Percentiles rank a stretch among this genome's conserved stretches.
Evolutionary conservation across 768 basidiomycete genomes (phyloP).

Genomic region (Porpolomopsis calyptriformis): DNA sequence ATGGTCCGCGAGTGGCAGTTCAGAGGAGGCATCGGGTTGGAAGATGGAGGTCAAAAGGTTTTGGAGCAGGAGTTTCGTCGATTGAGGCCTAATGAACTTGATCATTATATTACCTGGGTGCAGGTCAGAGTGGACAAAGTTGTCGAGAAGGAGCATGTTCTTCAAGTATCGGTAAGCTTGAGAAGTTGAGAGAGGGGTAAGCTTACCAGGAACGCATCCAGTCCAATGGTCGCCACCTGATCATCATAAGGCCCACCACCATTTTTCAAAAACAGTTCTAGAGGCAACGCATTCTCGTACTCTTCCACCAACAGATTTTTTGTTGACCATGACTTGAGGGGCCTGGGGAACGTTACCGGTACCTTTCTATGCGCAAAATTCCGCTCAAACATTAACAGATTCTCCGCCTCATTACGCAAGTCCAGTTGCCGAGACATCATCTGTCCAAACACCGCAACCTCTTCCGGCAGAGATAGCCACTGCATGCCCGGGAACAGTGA

Average conservation of each 20-base stretch:
- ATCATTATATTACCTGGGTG: conserved; percentile 97
- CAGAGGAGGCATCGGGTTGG: conserved; percentile 19
- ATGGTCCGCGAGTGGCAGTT: conserved; percentile 24
- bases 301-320: conserved; percentile 83
- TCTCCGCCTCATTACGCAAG: conserved; percentile 80
- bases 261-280: conserved; percentile 78
- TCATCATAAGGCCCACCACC: conserved; percentile 90
- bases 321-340: conserved; percentile 73
- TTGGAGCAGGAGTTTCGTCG: conserved; percentile 51
- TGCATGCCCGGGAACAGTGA: conserved; percentile 84
- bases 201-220: conserved; percentile 89
- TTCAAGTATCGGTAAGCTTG: conserved; percentile 23
- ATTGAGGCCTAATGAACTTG: conserved; percentile 84
- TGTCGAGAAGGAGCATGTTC: conserved; percentile 98
- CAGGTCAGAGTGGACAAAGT: conserved; percentile 89
- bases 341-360: conserved; percentile 83
- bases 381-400: conserved; percentile 72
- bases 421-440: conserved; percentile 98
- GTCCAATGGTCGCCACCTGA: conserved; percentile 79
- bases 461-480: conserved; percentile 93
- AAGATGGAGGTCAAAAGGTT: conserved; percentile 50
- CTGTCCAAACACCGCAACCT: conserved; percentile 84
- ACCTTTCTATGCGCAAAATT: conserved; percentile 76
- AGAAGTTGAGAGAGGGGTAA: not conserved
- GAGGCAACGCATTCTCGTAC: conserved; percentile 82